Evolutionary conservation across 2,329 filamentous ascomycete genomes (phyloP).

Genomic region (Sarocladium strictum): DNA sequence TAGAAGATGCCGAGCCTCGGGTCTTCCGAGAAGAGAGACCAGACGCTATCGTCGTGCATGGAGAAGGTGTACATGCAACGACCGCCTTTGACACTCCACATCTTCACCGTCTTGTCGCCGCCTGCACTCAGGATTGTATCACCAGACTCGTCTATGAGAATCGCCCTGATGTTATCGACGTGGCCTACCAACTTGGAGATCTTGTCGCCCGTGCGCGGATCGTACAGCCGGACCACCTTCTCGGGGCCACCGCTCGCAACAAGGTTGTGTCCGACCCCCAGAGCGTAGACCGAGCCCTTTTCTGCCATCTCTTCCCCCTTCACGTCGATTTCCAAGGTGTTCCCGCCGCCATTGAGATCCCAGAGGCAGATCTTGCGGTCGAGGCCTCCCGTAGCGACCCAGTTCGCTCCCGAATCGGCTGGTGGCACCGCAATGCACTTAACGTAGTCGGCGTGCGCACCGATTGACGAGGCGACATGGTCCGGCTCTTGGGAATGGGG

Average conservation of each 20-base stretch:
- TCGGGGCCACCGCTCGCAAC: conserved; percentile 92
- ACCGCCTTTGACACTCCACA: conserved; percentile 93
- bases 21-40: conserved; percentile 88
- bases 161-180: conserved; percentile 87
- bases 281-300: conserved; percentile 92
- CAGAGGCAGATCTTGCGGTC: conserved; percentile 90
- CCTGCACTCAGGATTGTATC: conserved; percentile 92
- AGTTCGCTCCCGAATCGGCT: conserved; percentile 56
- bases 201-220: conserved; percentile 78
- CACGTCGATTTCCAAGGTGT: conserved; percentile 81
- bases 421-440: conserved; percentile 82
- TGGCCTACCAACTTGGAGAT: conserved; percentile 97
- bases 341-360: conserved; percentile 84
- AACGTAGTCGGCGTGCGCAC: conserved; percentile 91
- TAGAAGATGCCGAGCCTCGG: conserved; percentile 86
- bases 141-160: conserved; percentile 81
- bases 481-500: conserved; percentile 59
- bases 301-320: conserved; percentile 75
- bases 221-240: conserved; percentile 88
- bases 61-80: conserved; percentile 97
- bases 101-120: conserved; percentile 93
- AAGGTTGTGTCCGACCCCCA: conserved; percentile 73
- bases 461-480: conserved; percentile 60
- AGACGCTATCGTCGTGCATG: conserved; percentile 98
- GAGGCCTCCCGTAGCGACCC: conserved; percentile 90